phyloP scores from a whole-genome alignment of 78 protist genomes.

The Isochrysis galbana region DNA sequence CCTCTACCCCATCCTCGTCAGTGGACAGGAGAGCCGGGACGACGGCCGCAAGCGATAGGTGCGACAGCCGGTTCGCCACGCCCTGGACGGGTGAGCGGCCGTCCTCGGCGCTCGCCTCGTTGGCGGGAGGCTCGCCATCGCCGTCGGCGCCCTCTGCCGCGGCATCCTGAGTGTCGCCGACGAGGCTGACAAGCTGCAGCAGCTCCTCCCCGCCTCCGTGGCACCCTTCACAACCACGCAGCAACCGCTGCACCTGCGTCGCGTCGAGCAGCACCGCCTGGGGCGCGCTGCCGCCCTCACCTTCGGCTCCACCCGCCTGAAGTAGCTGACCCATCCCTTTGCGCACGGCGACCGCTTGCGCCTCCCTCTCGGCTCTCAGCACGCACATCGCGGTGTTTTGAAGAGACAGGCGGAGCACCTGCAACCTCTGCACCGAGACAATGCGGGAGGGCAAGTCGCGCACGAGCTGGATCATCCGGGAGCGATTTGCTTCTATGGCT shows the following conservation, averaged over 20 bases:
- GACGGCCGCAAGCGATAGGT: constrained; percentile 6
- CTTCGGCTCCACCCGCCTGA: not conserved
- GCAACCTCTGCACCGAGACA: not conserved
- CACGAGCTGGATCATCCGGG: not conserved
- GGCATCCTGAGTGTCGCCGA: no score
- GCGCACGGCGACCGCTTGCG: not conserved
- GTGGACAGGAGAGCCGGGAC: not conserved
- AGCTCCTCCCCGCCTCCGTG: no score
- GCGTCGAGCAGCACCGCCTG: no score
- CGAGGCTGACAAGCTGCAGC: no score
- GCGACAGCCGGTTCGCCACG: not conserved
- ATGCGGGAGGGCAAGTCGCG: not conserved
- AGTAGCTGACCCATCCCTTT: not conserved
- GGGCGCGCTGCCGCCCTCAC: no score
- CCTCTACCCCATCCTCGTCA: no score
- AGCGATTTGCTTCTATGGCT: no score
- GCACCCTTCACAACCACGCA: no score
- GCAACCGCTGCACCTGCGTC: no score
- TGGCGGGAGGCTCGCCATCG: not conserved
- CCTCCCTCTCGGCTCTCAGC: not conserved
- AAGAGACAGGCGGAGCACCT: not conserved
- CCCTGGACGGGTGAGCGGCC: not conserved
- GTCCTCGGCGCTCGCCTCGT: not conserved
- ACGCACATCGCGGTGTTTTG: not conserved
- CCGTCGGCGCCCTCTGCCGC: no score